Conservation (phyloP, 768 basidiomycete species). For the Tephrocybe sp. region DNA sequence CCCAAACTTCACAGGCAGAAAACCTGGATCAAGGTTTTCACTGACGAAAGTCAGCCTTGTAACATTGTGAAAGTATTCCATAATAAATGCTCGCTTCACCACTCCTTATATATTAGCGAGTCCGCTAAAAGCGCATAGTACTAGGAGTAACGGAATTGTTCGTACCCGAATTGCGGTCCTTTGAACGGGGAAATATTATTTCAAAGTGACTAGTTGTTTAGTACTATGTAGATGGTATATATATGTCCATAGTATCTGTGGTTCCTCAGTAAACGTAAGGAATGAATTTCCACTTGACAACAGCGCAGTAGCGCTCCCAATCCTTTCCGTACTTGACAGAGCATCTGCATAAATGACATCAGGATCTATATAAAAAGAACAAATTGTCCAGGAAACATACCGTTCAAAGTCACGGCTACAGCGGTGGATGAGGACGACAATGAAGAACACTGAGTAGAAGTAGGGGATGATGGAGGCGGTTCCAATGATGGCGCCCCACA, state of each 20-base stretch:
- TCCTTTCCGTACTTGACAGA: constrained; percentile 92
- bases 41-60: too few species aligned
- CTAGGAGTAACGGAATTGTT: too few species aligned
- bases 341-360: constrained; percentile 45
- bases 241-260: neutral
- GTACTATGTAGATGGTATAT: constrained; percentile 11
- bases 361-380: neutral
- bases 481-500: constrained; percentile 82
- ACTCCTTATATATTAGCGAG: too few species aligned
- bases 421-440: constrained; percentile 88
- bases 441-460: constrained; percentile 97
- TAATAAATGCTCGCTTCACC: too few species aligned
- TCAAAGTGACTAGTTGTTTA: neutral
- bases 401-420: constrained; percentile 94
- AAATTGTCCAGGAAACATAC: constrained; percentile 33
- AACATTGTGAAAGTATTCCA: too few species aligned
- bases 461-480: constrained; percentile 83
- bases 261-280: constrained; percentile 72
- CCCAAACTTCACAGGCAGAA: too few species aligned
- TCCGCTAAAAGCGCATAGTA: too few species aligned
- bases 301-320: constrained; percentile 86
- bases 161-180: too few species aligned
- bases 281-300: constrained; percentile 91
- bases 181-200: too few species aligned
- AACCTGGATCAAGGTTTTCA: too few species aligned